Evolutionary conservation across 202 grass and related monocot genomes (phyloP), one percentile per base, ranked within the genome.

Genomic region (Digitaria exilis): DNA sequence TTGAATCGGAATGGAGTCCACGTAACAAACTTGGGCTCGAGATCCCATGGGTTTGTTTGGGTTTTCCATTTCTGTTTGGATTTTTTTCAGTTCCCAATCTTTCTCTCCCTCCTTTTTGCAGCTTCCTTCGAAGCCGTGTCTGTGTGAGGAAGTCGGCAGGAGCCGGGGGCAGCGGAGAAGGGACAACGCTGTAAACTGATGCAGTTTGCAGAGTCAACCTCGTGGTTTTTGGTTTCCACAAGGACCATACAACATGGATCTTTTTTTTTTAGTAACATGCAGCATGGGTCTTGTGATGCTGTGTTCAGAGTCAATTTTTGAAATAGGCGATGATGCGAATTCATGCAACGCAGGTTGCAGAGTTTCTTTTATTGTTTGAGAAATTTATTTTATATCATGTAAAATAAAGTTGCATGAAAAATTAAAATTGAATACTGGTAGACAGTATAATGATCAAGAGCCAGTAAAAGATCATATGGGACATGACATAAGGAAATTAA

Each of bases 1-100:
- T 55, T n/a, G n/a, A n/a, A 65, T 45, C 28, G 43, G 25, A 82
- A 80, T 72, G 76, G 85, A 80, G 76, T 60, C 69, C 69, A 78
- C 56, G 73, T 77, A 84, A 83, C 73, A 64, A n/a, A 90, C 87
- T 86, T 83, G 70, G 65, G 25, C 25, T 15, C n/a, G 32, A n/a
- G 13, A 82, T 83, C 32, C 52, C 37, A 48, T 55, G 54, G 62
- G 0, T 43, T 48, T 21, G 56, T 62, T 59, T 67, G 3, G 5
- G 46, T 18, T 55, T 58, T 35, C 30, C 3, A 11, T 22, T 35
- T 61, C 13, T 17, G 30, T 19, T 69, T 42, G 9, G 32, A 17
- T 73, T 73, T 17, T n/a, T 25, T 21, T 15, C 35, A 8, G 51
- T 26, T 71, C 28, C 22, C 32, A n/a, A 34, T 32, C 31, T 73